Evolutionary conservation across 2,329 filamentous ascomycete genomes (phyloP).

Genomic region (Cladosporium sp.): DNA sequence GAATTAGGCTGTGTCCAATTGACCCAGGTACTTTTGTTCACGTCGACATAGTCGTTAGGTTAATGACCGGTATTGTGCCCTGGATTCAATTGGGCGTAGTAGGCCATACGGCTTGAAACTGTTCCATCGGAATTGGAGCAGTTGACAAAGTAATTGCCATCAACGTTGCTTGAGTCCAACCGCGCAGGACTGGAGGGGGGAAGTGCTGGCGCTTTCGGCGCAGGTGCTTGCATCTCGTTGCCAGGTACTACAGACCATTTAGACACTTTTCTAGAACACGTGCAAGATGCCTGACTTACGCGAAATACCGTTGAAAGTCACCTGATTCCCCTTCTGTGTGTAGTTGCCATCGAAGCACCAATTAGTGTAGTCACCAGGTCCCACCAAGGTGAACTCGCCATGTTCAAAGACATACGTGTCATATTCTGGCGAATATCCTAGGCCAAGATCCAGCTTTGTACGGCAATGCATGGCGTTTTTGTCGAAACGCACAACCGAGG

Average conservation of each 20-base stretch:
- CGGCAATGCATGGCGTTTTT: neutral
- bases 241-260: neutral
- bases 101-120: neutral
- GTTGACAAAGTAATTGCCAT: slow-evolving; percentile 8
- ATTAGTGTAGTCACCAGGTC: neutral
- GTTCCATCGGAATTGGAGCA: neutral
- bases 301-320: neutral
- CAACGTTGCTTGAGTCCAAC: neutral
- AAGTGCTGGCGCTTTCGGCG: neutral
- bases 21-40: neutral
- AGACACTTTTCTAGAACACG: neutral
- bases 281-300: neutral
- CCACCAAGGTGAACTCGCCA: neutral
- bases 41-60: neutral
- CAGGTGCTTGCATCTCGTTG: neutral
- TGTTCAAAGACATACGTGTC: neutral
- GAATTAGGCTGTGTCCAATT: neutral
- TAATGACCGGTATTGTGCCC: neutral
- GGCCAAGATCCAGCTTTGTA: neutral
- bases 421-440: neutral
- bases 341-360: neutral
- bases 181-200: neutral
- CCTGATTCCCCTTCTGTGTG: neutral
- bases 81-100: neutral
- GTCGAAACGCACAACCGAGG: neutral